A percentile compares a stretch with the other conserved stretches of the same genome.
Conservation (phyloP, 495 filamentous ascomycete genomes). For the Neurospora pannonica region DNA sequence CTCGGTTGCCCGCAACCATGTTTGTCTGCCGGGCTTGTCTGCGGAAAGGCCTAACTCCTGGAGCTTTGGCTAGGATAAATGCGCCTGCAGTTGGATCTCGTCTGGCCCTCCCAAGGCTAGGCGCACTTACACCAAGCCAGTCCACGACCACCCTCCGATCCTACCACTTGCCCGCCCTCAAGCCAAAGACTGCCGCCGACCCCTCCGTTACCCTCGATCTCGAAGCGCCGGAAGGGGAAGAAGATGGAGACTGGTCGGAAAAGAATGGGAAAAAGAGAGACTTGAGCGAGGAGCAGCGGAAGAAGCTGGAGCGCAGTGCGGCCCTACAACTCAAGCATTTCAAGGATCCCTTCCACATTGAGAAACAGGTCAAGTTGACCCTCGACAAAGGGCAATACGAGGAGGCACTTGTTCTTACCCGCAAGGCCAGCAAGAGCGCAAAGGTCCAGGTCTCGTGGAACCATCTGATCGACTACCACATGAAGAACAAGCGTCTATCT, state of each 20-base stretch:
- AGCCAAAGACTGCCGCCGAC: background rate
- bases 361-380: conserved; percentile 46
- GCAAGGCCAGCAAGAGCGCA: conserved; percentile 49
- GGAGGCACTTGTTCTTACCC: conserved; percentile 58
- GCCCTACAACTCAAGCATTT: conserved; percentile 54
- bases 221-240: background rate
- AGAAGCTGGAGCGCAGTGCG: conserved; percentile 22
- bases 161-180: background rate
- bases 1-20: conserved; percentile 18
- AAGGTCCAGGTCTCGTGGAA: conserved; percentile 76
- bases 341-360: conserved; percentile 57
- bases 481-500: conserved; percentile 48
- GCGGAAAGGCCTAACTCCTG: conserved; percentile 11
- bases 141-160: background rate
- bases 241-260: background rate
- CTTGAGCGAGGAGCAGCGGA: background rate
- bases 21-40: conserved; percentile 31
- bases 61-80: background rate
- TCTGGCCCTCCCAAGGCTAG: background rate
- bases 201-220: background rate
- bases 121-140: background rate
- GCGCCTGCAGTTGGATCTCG: background rate
- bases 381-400: conserved; percentile 45
- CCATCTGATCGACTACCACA: conserved; percentile 61
- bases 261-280: background rate